These are phyloP conservation scores for Solanum peruvianum DNA, from an alignment of 257 asterid genomes.

Conservation along the genomic window DNA sequence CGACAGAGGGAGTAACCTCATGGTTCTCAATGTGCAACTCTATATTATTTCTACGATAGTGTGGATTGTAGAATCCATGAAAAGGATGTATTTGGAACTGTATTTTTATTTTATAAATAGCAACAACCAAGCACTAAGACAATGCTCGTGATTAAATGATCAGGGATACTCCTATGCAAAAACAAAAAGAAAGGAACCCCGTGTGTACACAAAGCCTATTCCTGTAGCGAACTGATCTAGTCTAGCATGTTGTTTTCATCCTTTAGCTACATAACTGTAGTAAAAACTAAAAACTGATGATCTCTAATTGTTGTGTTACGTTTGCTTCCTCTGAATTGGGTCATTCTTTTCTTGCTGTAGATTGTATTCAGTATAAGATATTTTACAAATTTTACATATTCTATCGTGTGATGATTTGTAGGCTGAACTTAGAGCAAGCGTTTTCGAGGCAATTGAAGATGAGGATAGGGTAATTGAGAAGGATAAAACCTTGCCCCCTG, in stretches of 20 bases:
- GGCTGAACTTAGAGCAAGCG: conserved; percentile 98
- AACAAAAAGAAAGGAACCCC: background rate
- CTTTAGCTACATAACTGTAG: background rate
- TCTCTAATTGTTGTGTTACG: background rate
- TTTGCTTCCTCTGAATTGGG: background rate
- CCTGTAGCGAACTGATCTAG: background rate
- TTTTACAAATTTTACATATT: background rate
- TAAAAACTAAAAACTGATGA: background rate
- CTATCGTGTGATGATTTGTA: conserved; percentile 9
- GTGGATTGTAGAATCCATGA: background rate
- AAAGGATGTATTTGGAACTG: background rate
- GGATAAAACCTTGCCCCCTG: conserved; percentile 84
- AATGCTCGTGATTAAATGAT: background rate
- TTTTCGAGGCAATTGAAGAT: conserved; percentile 95
- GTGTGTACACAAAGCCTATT: background rate
- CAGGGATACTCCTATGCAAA: background rate
- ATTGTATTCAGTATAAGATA: background rate
- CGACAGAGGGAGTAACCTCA: background rate
- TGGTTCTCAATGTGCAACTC: background rate
- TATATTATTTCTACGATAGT: background rate
- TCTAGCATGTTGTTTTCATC: background rate
- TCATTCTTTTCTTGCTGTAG: background rate
- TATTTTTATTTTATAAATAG: too few species aligned
- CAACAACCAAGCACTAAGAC: background rate
- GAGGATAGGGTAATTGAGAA: conserved; percentile 75